These are phyloP conservation scores for Rhodotorula diobovata DNA, from an alignment of 768 basidiomycete species.

Conservation along the genomic window DNA sequence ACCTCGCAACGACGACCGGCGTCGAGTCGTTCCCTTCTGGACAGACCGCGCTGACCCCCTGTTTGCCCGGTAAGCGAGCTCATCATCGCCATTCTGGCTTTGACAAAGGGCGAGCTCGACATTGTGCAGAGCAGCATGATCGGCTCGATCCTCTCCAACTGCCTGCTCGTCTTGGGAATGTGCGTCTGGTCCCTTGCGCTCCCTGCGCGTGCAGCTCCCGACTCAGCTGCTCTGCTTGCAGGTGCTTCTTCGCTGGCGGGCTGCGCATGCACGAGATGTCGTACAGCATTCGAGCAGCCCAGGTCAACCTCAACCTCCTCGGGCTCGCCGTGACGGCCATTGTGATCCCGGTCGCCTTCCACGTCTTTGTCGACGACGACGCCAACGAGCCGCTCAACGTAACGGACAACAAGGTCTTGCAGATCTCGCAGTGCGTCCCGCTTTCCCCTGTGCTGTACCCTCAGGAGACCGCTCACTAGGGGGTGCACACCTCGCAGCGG, in stretches of 20 bases:
- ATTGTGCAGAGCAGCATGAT: constrained; percentile 73
- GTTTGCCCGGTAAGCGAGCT: constrained; percentile 42
- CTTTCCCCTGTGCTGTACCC: neutral
- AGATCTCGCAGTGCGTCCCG: constrained; percentile 26
- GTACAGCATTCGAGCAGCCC: constrained; percentile 40
- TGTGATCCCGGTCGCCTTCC: constrained; percentile 60
- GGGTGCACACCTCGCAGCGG: too few relatives aligned
- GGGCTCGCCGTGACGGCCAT: constrained; percentile 36
- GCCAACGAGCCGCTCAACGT: neutral
- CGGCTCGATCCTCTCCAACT: constrained; percentile 75
- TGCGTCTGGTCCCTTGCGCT: neutral
- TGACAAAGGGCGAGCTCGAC: constrained; percentile 66
- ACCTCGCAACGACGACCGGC: too few relatives aligned
- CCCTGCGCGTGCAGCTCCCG: too few relatives aligned
- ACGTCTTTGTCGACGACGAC: constrained; percentile 43
- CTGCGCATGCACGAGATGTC: constrained; percentile 41
- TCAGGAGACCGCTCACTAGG: too few relatives aligned
- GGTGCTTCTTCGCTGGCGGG: neutral
- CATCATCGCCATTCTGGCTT: constrained; percentile 61
- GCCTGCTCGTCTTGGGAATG: constrained; percentile 42
- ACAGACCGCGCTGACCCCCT: too few relatives aligned
- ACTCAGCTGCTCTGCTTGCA: too few relatives aligned
- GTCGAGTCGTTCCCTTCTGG: too few relatives aligned
- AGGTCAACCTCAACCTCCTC: constrained; percentile 43
- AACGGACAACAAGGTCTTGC: constrained; percentile 27